Conservation (phyloP, 352 stramenopile genomes). For the Globisporangium radiosum region DNA sequence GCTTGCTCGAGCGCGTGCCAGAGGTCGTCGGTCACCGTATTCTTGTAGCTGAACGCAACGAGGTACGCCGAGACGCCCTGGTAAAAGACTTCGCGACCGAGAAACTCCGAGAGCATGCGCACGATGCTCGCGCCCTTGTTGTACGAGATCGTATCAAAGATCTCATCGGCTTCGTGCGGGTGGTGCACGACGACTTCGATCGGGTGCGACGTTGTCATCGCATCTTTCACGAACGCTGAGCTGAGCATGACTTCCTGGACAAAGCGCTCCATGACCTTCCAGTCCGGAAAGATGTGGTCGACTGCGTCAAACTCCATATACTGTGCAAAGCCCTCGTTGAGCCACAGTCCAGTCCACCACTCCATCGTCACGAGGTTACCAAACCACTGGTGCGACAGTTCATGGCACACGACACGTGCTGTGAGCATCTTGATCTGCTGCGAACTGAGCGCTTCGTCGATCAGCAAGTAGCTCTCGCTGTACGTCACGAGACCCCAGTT, state of each 20-base stretch:
- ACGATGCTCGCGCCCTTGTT: conserved; percentile 85
- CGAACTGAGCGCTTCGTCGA: conserved; percentile 61
- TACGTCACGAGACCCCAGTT: conserved; percentile 96
- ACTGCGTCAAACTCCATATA: conserved; percentile 96
- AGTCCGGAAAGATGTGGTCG: conserved; percentile 91
- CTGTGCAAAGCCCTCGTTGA: conserved; percentile 98
- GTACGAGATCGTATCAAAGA: conserved; percentile 98
- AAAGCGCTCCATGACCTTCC: conserved; percentile 95
- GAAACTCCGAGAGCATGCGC: conserved; percentile 67
- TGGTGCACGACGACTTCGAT: conserved; percentile 94
- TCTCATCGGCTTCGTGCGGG: conserved; percentile 94
- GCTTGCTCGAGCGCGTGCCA: conserved; percentile 91
- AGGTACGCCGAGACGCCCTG: conserved; percentile 92
- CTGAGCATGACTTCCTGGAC: conserved; percentile 64
- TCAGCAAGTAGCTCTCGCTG: conserved; percentile 88
- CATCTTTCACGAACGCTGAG: conserved; percentile 90
- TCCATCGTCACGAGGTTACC: conserved; percentile 98
- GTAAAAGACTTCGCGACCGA: conserved; percentile 65
- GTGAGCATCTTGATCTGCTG: conserved; percentile 64
- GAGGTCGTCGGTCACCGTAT: conserved; percentile 94
- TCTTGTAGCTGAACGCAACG: conserved; percentile 90
- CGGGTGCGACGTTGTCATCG: conserved; percentile 86
- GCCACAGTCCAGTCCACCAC: conserved; percentile 93
- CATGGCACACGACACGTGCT: conserved; percentile 94
- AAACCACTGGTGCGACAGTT: conserved; percentile 97